These are phyloP conservation scores for Amaranthus hypochondriacus DNA, from an alignment of 148 eudicot genomes.

Conservation along the genomic window DNA sequence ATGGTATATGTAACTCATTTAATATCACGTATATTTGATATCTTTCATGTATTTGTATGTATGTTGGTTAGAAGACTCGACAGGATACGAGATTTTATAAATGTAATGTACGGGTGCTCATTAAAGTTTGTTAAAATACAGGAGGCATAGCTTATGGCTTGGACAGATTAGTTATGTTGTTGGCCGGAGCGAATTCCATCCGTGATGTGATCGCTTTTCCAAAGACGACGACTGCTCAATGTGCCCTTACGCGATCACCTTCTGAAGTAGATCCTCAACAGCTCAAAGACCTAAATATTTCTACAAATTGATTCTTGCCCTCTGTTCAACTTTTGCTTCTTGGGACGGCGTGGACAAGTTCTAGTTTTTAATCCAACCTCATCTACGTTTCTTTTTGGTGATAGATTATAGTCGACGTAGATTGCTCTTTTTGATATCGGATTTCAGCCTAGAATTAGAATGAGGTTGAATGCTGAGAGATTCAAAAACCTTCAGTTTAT, in stretches of 20 bases:
- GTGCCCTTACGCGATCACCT: conserved; percentile 91
- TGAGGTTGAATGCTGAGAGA: too few relatives aligned
- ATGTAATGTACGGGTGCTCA: neutral
- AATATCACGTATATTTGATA: neutral
- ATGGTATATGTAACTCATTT: conserved; percentile 40
- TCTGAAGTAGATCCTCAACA: conserved; percentile 82
- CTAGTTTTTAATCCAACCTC: neutral
- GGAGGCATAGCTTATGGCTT: conserved; percentile 95
- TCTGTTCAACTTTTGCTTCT: neutral
- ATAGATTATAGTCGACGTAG: neutral
- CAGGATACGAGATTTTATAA: too few relatives aligned
- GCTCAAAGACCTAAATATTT: conserved; percentile 49
- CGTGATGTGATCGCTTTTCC: conserved; percentile 97
- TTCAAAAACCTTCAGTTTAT: too few relatives aligned
- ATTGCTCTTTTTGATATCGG: neutral
- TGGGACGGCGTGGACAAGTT: neutral
- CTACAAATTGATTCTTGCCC: conserved; percentile 8
- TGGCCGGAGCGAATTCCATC: conserved; percentile 78
- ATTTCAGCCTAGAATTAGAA: too few relatives aligned
- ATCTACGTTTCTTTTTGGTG: neutral
- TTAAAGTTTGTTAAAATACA: conserved; percentile 23
- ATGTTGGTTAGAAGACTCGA: neutral
- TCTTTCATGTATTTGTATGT: too few relatives aligned
- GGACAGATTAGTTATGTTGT: conserved; percentile 87
- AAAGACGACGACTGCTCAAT: conserved; percentile 83